Base-by-base conservation (phyloP, 306 rosid species). In the Malus sieversii region DNA sequence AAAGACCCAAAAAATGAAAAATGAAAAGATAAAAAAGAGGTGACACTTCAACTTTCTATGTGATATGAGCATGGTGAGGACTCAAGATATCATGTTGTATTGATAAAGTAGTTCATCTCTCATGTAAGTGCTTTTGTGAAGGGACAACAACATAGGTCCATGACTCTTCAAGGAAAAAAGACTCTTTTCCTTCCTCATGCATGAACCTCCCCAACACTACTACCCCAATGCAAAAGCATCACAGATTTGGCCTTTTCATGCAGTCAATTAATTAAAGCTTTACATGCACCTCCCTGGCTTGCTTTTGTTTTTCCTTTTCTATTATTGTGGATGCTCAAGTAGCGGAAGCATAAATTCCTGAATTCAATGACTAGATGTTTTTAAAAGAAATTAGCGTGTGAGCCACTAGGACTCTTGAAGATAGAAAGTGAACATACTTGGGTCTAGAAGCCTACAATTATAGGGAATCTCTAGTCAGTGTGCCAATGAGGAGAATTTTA, bases 1-100 rank as follows among this genome's bases (percentile, higher is more conserved):
- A 10, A 23, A 76, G 1, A 62, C 16, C 20, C 16, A 18, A 51
- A 13, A 51, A 51, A 51, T 51, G 29, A 70, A 73, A 51, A 70
- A 27, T 45, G 12, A 42, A 9, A 42, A 42, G 11, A 42, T 18
- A 57, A 40, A 20, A 79, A 67, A 81, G 55, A 71, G 69, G 82
- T 44, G 83, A 75, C 78, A 78, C 75, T 78, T 69, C 64, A 80
- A 72, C 71, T 57, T 61, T n/a, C 82, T 75, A 20, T 71, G 82
- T 66, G 83, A 82, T 74, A 72, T 76, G 13, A 82, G 81, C 82
- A 81, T 84, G 92, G 94, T 89, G 78, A 89, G 89, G 87, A 82
- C 86, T 89, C 90, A 42, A 82, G 86, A 42, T 9, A 88, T 90
- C 92, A 84, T 77, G 4, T 77, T 78, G 58, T 46, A 71, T 42